These are phyloP conservation scores for Kodamaea kaohsiungensis DNA, from an alignment of 805 yeast genomes.

Conservation along the genomic window DNA sequence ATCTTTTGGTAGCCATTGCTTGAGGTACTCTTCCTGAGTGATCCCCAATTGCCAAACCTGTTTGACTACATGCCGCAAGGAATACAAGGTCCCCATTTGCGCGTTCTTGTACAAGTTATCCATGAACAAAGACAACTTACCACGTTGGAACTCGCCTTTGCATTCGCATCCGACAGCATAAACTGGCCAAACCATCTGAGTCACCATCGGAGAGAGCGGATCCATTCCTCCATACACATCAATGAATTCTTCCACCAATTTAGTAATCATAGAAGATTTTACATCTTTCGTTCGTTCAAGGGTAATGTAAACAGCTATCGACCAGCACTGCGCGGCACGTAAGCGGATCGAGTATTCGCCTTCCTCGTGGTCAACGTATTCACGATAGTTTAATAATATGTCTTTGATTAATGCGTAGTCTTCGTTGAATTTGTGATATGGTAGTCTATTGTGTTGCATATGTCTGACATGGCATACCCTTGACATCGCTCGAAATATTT, in stretches of 20 bases:
- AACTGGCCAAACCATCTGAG: slow-evolving; percentile 67
- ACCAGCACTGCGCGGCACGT: slow-evolving; percentile 60
- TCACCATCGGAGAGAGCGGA: slow-evolving; percentile 46
- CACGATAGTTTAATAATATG: slow-evolving; percentile 46
- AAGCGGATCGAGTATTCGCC: slow-evolving; percentile 41
- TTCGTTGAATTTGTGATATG: not conserved
- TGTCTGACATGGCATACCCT: slow-evolving; percentile 44
- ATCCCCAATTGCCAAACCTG: slow-evolving; percentile 48
- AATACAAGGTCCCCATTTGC: slow-evolving; percentile 54
- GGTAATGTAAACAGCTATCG: slow-evolving; percentile 37
- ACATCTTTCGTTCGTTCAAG: slow-evolving; percentile 31
- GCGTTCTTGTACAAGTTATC: slow-evolving; percentile 46
- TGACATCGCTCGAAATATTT: slow-evolving; percentile 48
- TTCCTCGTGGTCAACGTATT: slow-evolving; percentile 37
- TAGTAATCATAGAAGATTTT: slow-evolving; percentile 24
- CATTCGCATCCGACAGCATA: slow-evolving; percentile 52
- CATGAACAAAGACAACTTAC: slow-evolving; percentile 32
- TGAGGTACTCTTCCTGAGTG: slow-evolving; percentile 45
- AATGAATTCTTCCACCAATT: slow-evolving; percentile 48
- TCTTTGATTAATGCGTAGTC: slow-evolving; percentile 34
- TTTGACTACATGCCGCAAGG: slow-evolving; percentile 43
- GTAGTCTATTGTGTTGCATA: slow-evolving; percentile 16
- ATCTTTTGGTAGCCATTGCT: slow-evolving; percentile 51
- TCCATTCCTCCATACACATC: slow-evolving; percentile 48
- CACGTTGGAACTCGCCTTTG: slow-evolving; percentile 30